phyloP scores from a whole-genome alignment of 2,329 filamentous ascomycete genomes.

The Apiospora rasikravindrae region DNA sequence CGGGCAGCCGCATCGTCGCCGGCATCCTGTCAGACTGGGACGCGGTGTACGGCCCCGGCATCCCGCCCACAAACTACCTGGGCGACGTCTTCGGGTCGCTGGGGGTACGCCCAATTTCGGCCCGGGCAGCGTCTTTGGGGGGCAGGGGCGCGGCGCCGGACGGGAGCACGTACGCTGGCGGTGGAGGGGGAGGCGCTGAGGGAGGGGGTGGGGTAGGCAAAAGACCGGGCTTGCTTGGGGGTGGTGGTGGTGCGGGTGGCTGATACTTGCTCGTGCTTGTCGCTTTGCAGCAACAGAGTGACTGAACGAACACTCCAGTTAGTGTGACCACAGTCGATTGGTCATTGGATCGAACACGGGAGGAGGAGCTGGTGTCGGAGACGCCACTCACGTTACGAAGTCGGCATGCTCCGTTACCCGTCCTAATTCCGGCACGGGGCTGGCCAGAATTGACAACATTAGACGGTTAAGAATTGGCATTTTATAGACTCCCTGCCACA shows the following conservation, averaged over 20 bases:
- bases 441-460: no score
- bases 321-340: no score
- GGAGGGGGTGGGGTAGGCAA: not conserved
- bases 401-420: no score
- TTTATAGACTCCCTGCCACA: no score
- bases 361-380: no score
- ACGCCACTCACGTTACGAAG: no score
- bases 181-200: not conserved
- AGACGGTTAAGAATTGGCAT: no score
- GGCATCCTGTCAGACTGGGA: conserved; percentile 69
- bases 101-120: conserved; percentile 72
- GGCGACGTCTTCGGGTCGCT: conserved; percentile 75
- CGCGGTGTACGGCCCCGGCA: conserved; percentile 59
- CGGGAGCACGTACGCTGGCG: not conserved
- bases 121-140: conserved; percentile 46
- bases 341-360: no score
- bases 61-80: conserved; percentile 68
- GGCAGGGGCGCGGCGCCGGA: not conserved
- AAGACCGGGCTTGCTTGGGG: not conserved
- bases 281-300: no score
- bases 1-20: conserved; percentile 67
- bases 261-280: not conserved
- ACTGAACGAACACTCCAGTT: no score
- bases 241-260: not conserved
- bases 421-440: no score